Percentiles rank a stretch among this genome's conserved stretches.
phyloP scores from a whole-genome alignment of 768 basidiomycete species.

The Calocybe indica region DNA sequence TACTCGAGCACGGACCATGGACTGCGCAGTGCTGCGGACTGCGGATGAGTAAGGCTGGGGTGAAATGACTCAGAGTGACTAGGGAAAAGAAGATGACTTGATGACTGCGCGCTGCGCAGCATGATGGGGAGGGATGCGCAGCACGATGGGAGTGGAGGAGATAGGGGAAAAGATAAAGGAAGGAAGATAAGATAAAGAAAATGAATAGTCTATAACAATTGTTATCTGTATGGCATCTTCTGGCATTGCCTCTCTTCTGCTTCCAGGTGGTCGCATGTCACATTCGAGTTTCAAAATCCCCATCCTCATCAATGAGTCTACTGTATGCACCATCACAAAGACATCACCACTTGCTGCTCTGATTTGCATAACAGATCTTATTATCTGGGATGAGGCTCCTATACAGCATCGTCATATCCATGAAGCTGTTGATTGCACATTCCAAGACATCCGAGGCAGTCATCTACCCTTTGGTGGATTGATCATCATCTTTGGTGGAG shows the following conservation, averaged over 20 bases:
- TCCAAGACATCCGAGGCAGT: conserved; percentile 24
- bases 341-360: conserved; percentile 22
- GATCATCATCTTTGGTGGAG: conserved; percentile 41
- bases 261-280: conserved; percentile 37
- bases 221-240: conserved; percentile 39
- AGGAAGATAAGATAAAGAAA: no score
- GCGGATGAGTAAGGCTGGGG: no score
- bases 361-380: conserved; percentile 20
- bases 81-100: no score
- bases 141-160: no score
- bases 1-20: no score
- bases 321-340: conserved; percentile 25
- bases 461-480: conserved; percentile 36
- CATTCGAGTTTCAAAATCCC: conserved; percentile 48
- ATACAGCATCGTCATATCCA: conserved; percentile 29
- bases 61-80: no score
- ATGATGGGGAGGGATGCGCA: no score
- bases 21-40: no score
- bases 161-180: no score
- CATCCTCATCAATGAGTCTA: conserved; percentile 21
- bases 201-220: no score
- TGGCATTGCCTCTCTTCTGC: conserved; percentile 35
- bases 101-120: no score
- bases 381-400: conserved; percentile 41
- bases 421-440: conserved; percentile 33